Evolutionary conservation across 1,284 basidiomycete species (phyloP), one percentile per base, ranked within the genome.

Genomic region (Lentinula novae-zelandiae): DNA sequence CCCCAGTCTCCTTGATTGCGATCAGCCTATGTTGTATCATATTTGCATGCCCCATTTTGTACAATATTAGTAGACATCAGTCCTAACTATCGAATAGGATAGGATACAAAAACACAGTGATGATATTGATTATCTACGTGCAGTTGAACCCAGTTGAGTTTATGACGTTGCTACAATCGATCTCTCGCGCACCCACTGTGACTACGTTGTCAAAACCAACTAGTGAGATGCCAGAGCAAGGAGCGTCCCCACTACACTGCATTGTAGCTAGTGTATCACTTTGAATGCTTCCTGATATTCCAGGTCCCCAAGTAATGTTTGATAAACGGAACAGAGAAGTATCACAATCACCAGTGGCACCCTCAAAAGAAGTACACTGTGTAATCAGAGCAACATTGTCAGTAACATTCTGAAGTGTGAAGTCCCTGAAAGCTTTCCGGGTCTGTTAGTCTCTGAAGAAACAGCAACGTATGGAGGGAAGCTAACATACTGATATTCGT

Each of bases 271-370:
- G 60, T 12, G 65, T 66, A 7, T 64, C 63, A 4, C 66, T 67
- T 2, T 65, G 62, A 7, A 69, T 62, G 36, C 64, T 72, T 22
- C 71, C 72, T 1, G 63, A 63, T 60, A 70, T 67, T 8, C 39
- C 39, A 4, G 66, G 68, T 7, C 66, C 70, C 73, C 72, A 74
- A 9, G 70, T 70, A n/a, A 75, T 65, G 62, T 75, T 67, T 13
- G 70, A 71, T 44, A 75, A 67, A 60, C 73, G 69, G 64, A 75
- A 71, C 15, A 65, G 65, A 3, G 71, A 73, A 1, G 72, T 73
- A 61, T 73, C 71, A 63, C 74, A 75, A 17, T 65, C 66, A 3
- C 68, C 72, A 6, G 70, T 71, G 6, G 70, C 69, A 13, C 72
- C 72, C 15, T 64, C 65, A 61, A 69, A 75, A 8, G 70, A 67